Evolutionary conservation across 805 yeast species (phyloP).

Genomic region (Pichia exigua): DNA sequence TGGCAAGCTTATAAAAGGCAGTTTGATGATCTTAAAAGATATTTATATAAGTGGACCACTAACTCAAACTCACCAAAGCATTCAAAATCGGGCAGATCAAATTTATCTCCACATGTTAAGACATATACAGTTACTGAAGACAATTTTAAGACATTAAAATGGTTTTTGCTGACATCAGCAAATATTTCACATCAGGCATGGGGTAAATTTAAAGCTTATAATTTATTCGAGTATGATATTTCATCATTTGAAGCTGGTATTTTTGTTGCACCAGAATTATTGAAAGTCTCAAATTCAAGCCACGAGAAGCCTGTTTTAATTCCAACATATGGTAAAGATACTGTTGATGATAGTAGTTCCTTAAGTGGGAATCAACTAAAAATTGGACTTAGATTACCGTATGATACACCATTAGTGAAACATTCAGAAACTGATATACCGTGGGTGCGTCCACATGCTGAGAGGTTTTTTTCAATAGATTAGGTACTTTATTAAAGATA

Average conservation of each 20-base stretch:
- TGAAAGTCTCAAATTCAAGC: conserved; percentile 8
- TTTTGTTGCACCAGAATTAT: conserved; percentile 30
- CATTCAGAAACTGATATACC: conserved; percentile 38
- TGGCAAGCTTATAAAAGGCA: conserved; percentile 28
- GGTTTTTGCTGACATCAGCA: conserved; percentile 71
- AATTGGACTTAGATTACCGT: conserved; percentile 45
- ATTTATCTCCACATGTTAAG: conserved; percentile 51
- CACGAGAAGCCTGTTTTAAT: conserved; percentile 20
- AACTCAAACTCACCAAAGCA: conserved; percentile 10
- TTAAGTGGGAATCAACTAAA: neutral
- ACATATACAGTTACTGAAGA: conserved; percentile 52
- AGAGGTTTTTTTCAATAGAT: conserved; percentile 2
- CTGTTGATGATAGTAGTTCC: conserved; percentile 1
- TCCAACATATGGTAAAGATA: conserved; percentile 39
- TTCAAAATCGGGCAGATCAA: conserved; percentile 20
- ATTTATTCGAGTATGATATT: conserved; percentile 26
- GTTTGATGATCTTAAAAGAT: conserved; percentile 33
- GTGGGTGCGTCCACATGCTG: conserved; percentile 34
- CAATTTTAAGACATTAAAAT: conserved; percentile 42
- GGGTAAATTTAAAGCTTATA: conserved; percentile 41
- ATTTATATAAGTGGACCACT: conserved; percentile 40
- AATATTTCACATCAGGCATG: conserved; percentile 75
- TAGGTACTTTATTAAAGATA: neutral
- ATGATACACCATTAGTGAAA: conserved; percentile 40
- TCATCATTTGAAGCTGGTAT: conserved; percentile 51